Conservation (phyloP, 352 stramenopile species). For the Elongisporangium senticosum region DNA sequence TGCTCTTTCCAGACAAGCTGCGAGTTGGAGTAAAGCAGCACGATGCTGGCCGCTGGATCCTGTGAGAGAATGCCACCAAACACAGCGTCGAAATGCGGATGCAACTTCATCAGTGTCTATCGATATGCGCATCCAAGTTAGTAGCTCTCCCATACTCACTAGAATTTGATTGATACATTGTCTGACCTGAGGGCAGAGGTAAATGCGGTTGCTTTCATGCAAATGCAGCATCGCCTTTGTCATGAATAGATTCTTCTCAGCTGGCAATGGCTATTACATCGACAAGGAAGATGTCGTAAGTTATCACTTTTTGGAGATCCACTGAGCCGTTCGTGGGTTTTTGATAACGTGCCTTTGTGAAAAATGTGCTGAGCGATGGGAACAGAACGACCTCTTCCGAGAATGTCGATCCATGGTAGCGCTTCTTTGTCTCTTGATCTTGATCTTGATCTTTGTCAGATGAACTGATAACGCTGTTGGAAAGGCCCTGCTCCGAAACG, state of each 20-base stretch:
- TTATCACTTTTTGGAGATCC: background rate
- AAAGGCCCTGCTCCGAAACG: constrained; percentile 10
- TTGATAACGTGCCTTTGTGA: constrained; percentile 11
- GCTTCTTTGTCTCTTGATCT: constrained; percentile 10
- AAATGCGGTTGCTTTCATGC: constrained; percentile 33
- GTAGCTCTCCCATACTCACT: background rate
- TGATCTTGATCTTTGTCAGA: constrained; percentile 9
- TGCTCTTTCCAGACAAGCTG: constrained; percentile 53
- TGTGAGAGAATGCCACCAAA: constrained; percentile 29
- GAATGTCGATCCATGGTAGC: constrained; percentile 33
- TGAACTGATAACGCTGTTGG: background rate
- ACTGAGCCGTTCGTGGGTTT: background rate
- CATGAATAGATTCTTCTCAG: constrained; percentile 6
- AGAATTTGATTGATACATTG: background rate
- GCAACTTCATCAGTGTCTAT: constrained; percentile 68
- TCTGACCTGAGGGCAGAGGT: constrained; percentile 46
- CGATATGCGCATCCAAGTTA: too few species aligned
- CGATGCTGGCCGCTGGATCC: constrained; percentile 30
- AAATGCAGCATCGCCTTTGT: constrained; percentile 32
- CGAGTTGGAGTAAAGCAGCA: constrained; percentile 39
- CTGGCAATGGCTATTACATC: background rate
- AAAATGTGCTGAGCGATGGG: constrained; percentile 57
- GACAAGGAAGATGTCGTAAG: background rate
- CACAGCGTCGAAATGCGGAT: constrained; percentile 42
- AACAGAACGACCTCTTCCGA: constrained; percentile 73